phyloP scores from a whole-genome alignment of 163 green algal genomes.

The Trebouxia gelatinosa region DNA sequence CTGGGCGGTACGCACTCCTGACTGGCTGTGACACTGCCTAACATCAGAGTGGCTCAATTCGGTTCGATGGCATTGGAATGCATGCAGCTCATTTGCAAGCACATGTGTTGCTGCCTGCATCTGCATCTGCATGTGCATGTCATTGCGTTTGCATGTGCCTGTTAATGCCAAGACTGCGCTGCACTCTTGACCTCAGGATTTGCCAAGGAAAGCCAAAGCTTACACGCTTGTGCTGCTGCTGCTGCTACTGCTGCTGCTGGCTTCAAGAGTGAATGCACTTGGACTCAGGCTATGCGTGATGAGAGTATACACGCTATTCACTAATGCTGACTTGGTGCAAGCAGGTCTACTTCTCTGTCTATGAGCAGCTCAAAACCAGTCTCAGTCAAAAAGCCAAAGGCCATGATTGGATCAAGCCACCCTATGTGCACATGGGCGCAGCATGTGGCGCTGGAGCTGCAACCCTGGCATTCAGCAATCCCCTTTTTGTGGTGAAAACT shows the following conservation, averaged over 20 bases:
- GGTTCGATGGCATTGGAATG: not conserved
- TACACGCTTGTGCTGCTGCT: not conserved
- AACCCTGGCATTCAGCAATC: slow-evolving; percentile 92
- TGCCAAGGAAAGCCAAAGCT: not conserved
- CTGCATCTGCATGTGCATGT: not conserved
- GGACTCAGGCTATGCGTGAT: not conserved
- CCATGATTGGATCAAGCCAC: slow-evolving; percentile 8
- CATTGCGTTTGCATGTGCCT: not conserved
- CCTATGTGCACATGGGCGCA: slow-evolving; percentile 74
- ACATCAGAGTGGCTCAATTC: not conserved
- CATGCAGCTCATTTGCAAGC: not conserved
- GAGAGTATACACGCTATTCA: not conserved
- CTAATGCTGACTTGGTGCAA: slow-evolving; percentile 6
- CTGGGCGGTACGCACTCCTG: slow-evolving; percentile 77
- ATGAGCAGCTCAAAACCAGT: slow-evolving; percentile 83
- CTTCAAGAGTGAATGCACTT: not conserved
- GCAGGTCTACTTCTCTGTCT: slow-evolving; percentile 93
- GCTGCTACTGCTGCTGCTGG: not conserved
- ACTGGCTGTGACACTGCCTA: too few relatives aligned
- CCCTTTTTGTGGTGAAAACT: slow-evolving; percentile 97
- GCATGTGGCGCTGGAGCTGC: slow-evolving; percentile 84
- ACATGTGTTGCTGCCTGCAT: slow-evolving; percentile 7
- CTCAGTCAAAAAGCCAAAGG: slow-evolving; percentile 26
- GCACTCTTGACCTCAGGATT: not conserved
- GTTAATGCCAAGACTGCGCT: not conserved